phyloP scores from a whole-genome alignment of 2,329 filamentous ascomycete genomes.

The Diaporthe longicolla region DNA sequence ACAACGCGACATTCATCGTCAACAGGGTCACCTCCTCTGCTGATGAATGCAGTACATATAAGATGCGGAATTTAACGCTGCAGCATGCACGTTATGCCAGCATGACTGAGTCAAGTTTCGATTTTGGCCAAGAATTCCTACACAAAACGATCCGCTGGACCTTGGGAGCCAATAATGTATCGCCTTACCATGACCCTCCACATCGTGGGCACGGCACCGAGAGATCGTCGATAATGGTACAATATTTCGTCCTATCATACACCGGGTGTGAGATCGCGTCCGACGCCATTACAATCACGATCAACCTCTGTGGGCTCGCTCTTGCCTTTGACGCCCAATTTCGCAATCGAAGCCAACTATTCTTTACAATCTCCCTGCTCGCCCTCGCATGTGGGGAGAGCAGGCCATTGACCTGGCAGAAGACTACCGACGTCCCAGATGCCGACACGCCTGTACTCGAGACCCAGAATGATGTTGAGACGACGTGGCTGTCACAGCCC shows the following conservation, averaged over 20 bases:
- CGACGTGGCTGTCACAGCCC: background rate
- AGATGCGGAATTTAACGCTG: constrained; percentile 2
- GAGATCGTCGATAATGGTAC: constrained; percentile 5
- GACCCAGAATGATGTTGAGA: background rate
- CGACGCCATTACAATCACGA: background rate
- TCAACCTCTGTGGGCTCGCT: constrained; percentile 3
- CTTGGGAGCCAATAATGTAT: background rate
- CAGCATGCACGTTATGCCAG: background rate
- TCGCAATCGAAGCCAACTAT: background rate
- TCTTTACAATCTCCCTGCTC: constrained; percentile 5
- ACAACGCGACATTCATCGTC: constrained; percentile 6
- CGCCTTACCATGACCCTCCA: background rate
- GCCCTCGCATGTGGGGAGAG: constrained; percentile 1
- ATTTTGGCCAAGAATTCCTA: constrained; percentile 1
- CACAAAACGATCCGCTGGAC: constrained; percentile 4
- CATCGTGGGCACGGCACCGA: background rate
- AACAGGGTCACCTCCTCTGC: background rate
- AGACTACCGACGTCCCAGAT: background rate
- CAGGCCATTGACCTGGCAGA: constrained; percentile 5
- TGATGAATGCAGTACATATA: constrained; percentile 6
- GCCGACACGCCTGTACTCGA: background rate
- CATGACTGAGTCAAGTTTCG: background rate
- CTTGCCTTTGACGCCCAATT: background rate
- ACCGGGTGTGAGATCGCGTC: background rate
- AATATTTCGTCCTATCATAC: constrained; percentile 6